Base-by-base conservation (phyloP, 768 basidiomycete species). In the Tulasnella sp. region DNA sequence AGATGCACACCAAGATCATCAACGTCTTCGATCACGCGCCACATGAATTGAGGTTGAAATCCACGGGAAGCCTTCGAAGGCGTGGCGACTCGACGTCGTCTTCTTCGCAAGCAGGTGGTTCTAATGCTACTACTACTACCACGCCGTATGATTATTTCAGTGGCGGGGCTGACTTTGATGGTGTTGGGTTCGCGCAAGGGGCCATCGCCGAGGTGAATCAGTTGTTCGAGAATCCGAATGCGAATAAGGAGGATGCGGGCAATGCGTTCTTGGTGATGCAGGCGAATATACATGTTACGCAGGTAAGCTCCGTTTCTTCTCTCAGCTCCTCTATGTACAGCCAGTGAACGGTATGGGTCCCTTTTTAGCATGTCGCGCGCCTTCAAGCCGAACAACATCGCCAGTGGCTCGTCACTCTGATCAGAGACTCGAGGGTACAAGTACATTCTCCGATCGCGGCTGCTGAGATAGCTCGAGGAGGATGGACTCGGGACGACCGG, bases 241-340 rank as follows among this genome's bases (percentile, higher is more conserved):
- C 88, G 9, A 87, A 83, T 5, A 79, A 86, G n/a, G 87, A 82
- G 56, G 87, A 88, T 67, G 90, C 90, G 0, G 77, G 88, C 50
- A 92, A 95, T 68, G 85, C 87, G 19, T 94, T 86, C 76, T 76
- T 93, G 30, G 90, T 94, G 27, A 87, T 91, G 80, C 90, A 93
- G 71, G 86, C 86, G 34, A 95, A 95, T 67, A 75, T 94, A 34
- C 93, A 86, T 65, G 90, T 94, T 65, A 94, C 91, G 10, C 91
- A 93, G 79, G 90, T 86, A 63, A 61, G 78, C 64, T 17, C 34
- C 15, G 7, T 38, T 38, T 38, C 34, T 15, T 5, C 15, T 38
- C 34, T 7, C 7, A 7, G 7, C 15, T 38, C 15, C 34, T 7
- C 15, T 7, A 38, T 38, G 5, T 38, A 38, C 5, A 15, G 5